Base-by-base conservation (phyloP, 164 flowering plant genomes). In the Dillenia turbinata region DNA sequence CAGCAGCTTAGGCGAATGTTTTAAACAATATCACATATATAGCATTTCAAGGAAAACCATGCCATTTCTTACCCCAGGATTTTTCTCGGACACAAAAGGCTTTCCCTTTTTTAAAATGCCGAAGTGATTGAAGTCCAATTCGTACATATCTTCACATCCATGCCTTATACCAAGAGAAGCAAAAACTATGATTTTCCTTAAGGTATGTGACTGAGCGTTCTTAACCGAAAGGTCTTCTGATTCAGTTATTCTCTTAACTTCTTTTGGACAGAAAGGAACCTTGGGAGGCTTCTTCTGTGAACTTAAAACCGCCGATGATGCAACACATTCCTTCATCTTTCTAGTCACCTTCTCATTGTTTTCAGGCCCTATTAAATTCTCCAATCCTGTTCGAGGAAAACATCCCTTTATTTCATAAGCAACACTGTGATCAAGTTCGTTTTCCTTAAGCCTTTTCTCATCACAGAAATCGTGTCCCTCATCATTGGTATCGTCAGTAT, bases 71-170 rank as follows among this genome's bases (percentile, higher is more conserved):
- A 83, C 87, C 81, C 87, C 85, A n/a, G 82, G 80, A 63, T 77
- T 60, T 24, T 67, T 62, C 47, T 75, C 68, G 64, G 85, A 79
- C 6, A 71, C 73, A 66, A 68, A 81, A 4, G 83, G 80, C 47
- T 83, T 83, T 49, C 85, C 88, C 65, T 83, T 79, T 59, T 70
- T 68, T 16, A 83, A 64, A 69, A 83, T 77, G 52, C 67, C 77
- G 47, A 83, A 81, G 52, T 81, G 85, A 53, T 71, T 77, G 78
- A 79, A 83, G 67, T 83, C 81, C 57, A 83, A 68, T 56, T 83
- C 88, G 61, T 83, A 77, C 74, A 81, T 70, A 68, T 81, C 88
- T 67, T 83, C 88, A 69, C 88, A 79, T 9, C 88, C 88, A 72
- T 81, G 85, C 63, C 80, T 72, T 60, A 75, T 77, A 26, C 88